A percentile compares a stretch with the other conserved stretches of the same genome.
Evolutionary conservation across 345 rosid species (phyloP).

Genomic region (Citrus mangshanensis): DNA sequence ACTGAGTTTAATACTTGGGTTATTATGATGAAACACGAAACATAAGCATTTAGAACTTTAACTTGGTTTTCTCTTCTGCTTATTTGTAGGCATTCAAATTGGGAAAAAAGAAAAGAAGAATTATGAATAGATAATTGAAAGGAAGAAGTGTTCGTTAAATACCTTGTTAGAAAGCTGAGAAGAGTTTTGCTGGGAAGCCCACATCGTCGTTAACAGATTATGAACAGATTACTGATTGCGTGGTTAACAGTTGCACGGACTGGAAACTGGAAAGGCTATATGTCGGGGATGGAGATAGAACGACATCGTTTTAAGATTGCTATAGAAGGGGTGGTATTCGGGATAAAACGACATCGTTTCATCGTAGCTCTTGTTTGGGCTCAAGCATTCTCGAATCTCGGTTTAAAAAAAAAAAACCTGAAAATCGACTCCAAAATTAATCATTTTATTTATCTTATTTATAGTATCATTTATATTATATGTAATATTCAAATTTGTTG

Average conservation of each 20-base stretch:
- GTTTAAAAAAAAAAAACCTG: too few species aligned
- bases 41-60: neutral
- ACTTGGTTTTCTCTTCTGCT: neutral
- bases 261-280: neutral
- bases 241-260: neutral
- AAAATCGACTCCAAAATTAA: too few species aligned
- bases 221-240: neutral
- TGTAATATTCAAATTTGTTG: too few species aligned
- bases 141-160: neutral
- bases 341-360: too few species aligned
- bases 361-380: too few species aligned
- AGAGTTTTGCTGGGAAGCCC: slow-evolving; percentile 28
- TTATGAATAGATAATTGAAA: neutral
- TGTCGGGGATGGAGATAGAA: neutral
- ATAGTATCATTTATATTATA: too few species aligned
- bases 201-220: slow-evolving; percentile 19
- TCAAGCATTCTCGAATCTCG: too few species aligned
- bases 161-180: slow-evolving; percentile 33
- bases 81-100: slow-evolving; percentile 1
- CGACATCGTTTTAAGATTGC: neutral
- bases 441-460: too few species aligned
- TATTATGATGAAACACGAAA: neutral
- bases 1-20: neutral
- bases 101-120: too few species aligned
- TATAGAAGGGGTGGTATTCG: accelerated